phyloP scores from a whole-genome alignment of 2,329 filamentous ascomycete genomes.

The Apiospora saccharicola region DNA sequence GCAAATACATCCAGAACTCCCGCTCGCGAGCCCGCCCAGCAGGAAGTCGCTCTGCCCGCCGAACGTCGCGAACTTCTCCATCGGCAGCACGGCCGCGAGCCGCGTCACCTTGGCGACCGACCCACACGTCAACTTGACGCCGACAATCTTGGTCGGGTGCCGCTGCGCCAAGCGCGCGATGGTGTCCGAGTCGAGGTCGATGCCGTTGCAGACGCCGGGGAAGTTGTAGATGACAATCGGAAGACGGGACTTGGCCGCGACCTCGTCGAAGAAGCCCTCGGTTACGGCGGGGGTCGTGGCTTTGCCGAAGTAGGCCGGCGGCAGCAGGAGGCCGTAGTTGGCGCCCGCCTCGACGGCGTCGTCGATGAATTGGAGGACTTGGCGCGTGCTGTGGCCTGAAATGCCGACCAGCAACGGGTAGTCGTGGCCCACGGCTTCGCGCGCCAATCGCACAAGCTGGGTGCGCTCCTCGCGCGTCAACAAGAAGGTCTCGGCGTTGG shows the following conservation, averaged over 20 bases:
- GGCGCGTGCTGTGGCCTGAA: constrained; percentile 69
- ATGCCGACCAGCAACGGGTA: constrained; percentile 70
- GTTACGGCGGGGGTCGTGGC: constrained; percentile 64
- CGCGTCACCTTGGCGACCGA: constrained; percentile 67
- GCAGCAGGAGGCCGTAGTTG: constrained; percentile 67
- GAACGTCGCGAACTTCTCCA: constrained; percentile 69
- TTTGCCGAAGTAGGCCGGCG: constrained; percentile 71
- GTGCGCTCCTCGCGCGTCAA: constrained; percentile 64
- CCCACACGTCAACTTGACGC: constrained; percentile 71
- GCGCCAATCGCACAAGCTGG: constrained; percentile 63
- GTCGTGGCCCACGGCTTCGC: constrained; percentile 57
- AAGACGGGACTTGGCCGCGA: constrained; percentile 59
- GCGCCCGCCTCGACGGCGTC: constrained; percentile 68
- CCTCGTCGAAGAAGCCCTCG: constrained; percentile 64
- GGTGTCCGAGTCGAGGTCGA: constrained; percentile 71
- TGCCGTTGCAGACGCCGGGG: constrained; percentile 71
- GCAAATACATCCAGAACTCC: constrained; percentile 67
- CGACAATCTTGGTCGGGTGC: constrained; percentile 63
- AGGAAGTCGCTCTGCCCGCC: constrained; percentile 79
- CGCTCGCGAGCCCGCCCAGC: constrained; percentile 64
- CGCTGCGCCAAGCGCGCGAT: constrained; percentile 60
- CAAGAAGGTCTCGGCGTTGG: constrained; percentile 52
- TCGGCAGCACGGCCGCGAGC: constrained; percentile 57
- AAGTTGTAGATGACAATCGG: constrained; percentile 74
- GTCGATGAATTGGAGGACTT: constrained; percentile 65